Evolutionary conservation across 164 flowering plant species (phyloP).

Genomic region (Magnolia kwangsiensis): DNA sequence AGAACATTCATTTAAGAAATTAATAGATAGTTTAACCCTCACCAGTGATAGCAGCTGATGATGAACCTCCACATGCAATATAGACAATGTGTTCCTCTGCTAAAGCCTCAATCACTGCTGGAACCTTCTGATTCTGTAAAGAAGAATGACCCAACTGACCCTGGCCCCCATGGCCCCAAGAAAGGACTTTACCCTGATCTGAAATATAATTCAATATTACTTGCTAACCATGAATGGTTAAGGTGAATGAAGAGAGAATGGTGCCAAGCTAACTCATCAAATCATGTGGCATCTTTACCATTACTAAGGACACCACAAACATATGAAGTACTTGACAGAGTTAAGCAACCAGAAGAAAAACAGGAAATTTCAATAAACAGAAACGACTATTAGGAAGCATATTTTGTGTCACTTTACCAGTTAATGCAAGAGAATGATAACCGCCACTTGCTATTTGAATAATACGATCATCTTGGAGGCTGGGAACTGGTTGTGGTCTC

Average conservation of each 20-base stretch:
- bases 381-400: neutral
- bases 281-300: neutral
- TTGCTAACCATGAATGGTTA: neutral
- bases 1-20: neutral
- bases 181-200: conserved; percentile 81
- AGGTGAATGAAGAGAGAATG: neutral
- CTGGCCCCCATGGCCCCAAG: conserved; percentile 96
- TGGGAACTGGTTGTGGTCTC: conserved; percentile 71
- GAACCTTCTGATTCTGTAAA: conserved; percentile 57
- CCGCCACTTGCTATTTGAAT: conserved; percentile 87
- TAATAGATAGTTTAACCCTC: conserved; percentile 12
- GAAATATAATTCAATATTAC: conserved; percentile 15
- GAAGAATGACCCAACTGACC: conserved; percentile 89
- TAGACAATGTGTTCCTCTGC: conserved; percentile 42
- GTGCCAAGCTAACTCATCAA: neutral
- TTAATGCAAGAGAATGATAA: conserved; percentile 85
- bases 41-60: conserved; percentile 91
- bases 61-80: conserved; percentile 81
- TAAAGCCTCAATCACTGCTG: conserved; percentile 62
- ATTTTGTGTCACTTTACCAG: conserved; percentile 42
- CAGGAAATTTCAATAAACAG: neutral
- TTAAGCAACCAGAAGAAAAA: neutral
- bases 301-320: neutral
- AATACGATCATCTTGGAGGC: conserved; percentile 53
- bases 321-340: neutral